Percentiles rank a stretch among this genome's conserved stretches.
These are phyloP conservation scores for Candolleomyces aberdarensis DNA, from an alignment of 768 basidiomycete species.

Conservation along the genomic window DNA sequence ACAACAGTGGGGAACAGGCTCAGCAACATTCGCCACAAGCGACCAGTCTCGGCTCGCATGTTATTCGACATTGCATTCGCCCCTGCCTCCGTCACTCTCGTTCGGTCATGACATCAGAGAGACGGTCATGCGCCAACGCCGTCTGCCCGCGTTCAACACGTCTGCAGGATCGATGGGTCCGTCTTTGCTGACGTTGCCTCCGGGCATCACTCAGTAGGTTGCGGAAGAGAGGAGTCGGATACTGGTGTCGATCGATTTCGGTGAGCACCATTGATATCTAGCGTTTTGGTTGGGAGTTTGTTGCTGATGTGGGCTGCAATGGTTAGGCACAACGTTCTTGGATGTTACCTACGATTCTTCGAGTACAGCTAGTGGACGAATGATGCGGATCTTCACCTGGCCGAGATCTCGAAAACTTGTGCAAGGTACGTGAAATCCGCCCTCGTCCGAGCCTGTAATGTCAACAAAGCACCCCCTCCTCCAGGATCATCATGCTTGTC, in stretches of 20 bases:
- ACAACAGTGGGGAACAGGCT: too few species aligned
- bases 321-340: conserved; percentile 89
- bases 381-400: conserved; percentile 88
- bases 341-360: conserved; percentile 87
- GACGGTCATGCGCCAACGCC: too few species aligned
- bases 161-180: too few species aligned
- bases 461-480: background rate
- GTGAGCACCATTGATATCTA: conserved; percentile 32
- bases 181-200: conserved; percentile 6
- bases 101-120: too few species aligned
- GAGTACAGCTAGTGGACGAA: conserved; percentile 70
- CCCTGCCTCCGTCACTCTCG: too few species aligned
- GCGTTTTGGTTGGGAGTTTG: background rate
- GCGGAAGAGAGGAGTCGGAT: conserved; percentile 71
- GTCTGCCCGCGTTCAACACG: too few species aligned
- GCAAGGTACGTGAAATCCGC: too few species aligned
- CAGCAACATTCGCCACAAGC: too few species aligned
- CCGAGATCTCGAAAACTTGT: conserved; percentile 51
- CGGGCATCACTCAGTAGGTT: conserved; percentile 17
- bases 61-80: too few species aligned
- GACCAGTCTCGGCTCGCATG: too few species aligned
- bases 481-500: conserved; percentile 78
- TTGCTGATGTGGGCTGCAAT: too few species aligned
- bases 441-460: background rate
- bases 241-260: conserved; percentile 82